These are phyloP conservation scores for Hypoxylon sp. DNA, from an alignment of 2,329 filamentous ascomycete genomes.

Conservation along the genomic window DNA sequence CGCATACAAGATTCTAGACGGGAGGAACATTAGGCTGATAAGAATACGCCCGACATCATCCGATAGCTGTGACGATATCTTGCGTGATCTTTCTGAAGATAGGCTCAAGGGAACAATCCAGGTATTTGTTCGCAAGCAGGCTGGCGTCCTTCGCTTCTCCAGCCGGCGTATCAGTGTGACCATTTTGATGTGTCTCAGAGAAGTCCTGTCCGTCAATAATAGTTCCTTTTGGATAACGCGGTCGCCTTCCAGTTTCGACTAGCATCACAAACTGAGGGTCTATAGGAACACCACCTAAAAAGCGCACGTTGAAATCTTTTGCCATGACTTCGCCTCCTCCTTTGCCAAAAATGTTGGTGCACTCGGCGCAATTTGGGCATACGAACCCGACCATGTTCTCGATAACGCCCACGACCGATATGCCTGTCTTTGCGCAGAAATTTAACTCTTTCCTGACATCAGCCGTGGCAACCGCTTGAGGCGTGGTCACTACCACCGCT, in stretches of 20 bases:
- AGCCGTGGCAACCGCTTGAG: constrained; percentile 91
- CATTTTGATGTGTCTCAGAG: constrained; percentile 55
- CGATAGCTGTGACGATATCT: constrained; percentile 61
- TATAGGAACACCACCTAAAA: constrained; percentile 89
- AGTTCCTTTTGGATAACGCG: constrained; percentile 79
- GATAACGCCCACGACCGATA: constrained; percentile 87
- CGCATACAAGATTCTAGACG: constrained; percentile 38
- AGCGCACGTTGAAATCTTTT: constrained; percentile 84
- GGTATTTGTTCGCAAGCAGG: constrained; percentile 79
- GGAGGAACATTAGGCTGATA: constrained; percentile 50
- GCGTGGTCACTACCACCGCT: constrained; percentile 95
- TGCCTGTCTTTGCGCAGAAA: constrained; percentile 87
- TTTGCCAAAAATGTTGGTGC: constrained; percentile 92
- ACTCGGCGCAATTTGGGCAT: constrained; percentile 84
- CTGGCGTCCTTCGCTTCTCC: constrained; percentile 57
- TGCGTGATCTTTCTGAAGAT: constrained; percentile 77
- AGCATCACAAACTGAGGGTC: constrained; percentile 92
- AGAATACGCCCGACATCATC: constrained; percentile 47
- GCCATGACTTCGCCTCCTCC: constrained; percentile 94
- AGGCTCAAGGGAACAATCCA: constrained; percentile 76
- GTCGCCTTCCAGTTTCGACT: constrained; percentile 79
- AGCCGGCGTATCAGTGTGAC: constrained; percentile 46
- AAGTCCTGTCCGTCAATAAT: constrained; percentile 71
- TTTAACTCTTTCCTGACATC: constrained; percentile 97
- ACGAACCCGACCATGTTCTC: constrained; percentile 98